phyloP scores from a whole-genome alignment of 2,329 filamentous ascomycete genomes.

The Fusarium chaquense region DNA sequence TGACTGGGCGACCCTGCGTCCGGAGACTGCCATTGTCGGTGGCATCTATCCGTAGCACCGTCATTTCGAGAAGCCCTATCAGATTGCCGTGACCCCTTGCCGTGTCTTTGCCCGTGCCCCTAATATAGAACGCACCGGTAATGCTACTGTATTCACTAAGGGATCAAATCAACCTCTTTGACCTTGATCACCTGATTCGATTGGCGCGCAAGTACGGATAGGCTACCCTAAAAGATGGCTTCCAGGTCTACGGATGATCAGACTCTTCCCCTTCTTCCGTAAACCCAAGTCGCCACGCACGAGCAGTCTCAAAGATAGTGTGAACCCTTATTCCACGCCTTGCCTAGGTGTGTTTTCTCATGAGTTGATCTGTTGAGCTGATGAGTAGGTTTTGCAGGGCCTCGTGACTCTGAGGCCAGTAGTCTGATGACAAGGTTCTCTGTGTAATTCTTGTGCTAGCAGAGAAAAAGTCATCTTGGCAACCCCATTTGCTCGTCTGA shows the following conservation, averaged over 20 bases:
- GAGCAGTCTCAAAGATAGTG: background rate
- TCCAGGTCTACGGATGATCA: background rate
- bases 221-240: conserved; percentile 1
- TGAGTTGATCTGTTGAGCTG: background rate
- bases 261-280: background rate
- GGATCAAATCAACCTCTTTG: conserved; percentile 29
- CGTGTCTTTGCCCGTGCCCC: conserved; percentile 5
- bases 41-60: background rate
- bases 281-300: background rate
- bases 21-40: background rate
- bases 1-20: conserved; percentile 14
- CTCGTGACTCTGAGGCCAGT: background rate
- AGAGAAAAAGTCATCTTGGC: background rate
- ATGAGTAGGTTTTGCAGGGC: background rate
- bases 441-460: background rate
- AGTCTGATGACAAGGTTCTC: background rate
- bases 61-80: conserved; percentile 4
- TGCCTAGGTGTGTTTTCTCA: background rate
- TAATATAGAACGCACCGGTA: conserved; percentile 9
- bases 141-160: conserved; percentile 11
- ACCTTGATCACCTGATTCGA: conserved; percentile 9
- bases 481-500: background rate
- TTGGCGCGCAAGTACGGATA: conserved; percentile 34
- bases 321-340: background rate
- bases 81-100: background rate